These are phyloP conservation scores for Talaromyces sp. DNA, from an alignment of 2,329 filamentous ascomycete genomes.

Conservation along the genomic window DNA sequence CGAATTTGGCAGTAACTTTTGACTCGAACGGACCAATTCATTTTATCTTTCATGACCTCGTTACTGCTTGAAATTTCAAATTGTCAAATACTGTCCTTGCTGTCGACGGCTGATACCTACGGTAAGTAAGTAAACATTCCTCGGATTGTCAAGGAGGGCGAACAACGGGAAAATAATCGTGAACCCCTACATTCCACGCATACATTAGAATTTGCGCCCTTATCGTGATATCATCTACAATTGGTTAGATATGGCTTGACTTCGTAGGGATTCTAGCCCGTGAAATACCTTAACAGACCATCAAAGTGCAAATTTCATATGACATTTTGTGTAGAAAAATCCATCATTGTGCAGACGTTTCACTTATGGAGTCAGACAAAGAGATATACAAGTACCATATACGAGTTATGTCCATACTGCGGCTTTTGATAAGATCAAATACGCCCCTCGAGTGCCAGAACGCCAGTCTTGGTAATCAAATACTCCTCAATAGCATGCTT, in stretches of 20 bases:
- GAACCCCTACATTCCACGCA: slow-evolving; percentile 1
- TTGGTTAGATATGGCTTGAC: not conserved
- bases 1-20: not conserved
- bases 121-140: not conserved
- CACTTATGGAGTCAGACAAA: not conserved
- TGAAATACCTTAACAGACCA: not conserved
- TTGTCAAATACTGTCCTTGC: not conserved
- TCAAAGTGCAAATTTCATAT: not conserved
- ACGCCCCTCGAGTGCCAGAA: slow-evolving; percentile 39
- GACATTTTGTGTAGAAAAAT: no score
- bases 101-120: not conserved
- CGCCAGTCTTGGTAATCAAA: slow-evolving; percentile 47
- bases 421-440: not conserved
- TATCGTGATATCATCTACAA: not conserved
- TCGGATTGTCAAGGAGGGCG: not conserved
- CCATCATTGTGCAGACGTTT: not conserved
- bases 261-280: not conserved
- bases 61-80: not conserved
- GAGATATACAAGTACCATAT: not conserved
- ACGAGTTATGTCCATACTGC: not conserved
- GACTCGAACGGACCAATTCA: not conserved
- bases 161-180: not conserved
- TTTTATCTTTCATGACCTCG: not conserved
- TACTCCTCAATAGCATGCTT: slow-evolving; percentile 39
- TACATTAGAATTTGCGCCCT: not conserved